Evolutionary conservation across 345 rosid genomes (phyloP), one percentile per base, ranked within the genome.

Genomic region (Atalantia buxifolia): DNA sequence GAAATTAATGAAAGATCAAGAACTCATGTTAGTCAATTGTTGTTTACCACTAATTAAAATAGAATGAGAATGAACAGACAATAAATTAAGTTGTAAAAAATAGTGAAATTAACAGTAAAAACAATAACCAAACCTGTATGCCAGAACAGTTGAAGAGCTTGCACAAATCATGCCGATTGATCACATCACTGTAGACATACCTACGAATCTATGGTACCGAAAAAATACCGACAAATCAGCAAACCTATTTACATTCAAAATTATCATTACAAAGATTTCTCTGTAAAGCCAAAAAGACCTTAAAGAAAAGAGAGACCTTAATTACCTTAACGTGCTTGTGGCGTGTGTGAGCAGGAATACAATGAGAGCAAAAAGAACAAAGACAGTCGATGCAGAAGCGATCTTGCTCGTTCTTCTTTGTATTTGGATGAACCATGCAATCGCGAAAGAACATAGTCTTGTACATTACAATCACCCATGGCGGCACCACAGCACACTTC

Each of bases 121-220:
- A 6, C 2, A 6, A 14, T 8, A 71, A 6, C 22, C 30, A 59
- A 48, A 83, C 84, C 80, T 84, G 81, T 2, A 84, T 84, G 38
- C 84, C 87, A 22, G 82, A 79, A 76, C 87, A 84, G 66, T 84
- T 56, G 81, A 84, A 84, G 65, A 78, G 76, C 72, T 76, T 76
- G 75, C 61, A 67, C 71, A 84, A 72, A 73, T 84, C 87, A 16
- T 81, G 84, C 21, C 82, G 80, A 59, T 84, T 84, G 64, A 84
- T 76, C 4, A 84, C 84, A 35, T 84, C 84, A 28, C 74, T 81
- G 40, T 84, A 84, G 22, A 84, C 82, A 25, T 81, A 84, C 64
- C 87, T 79, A 3, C 87, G 76, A 76, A 84, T 84, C 87, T 84
- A 53, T 22, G 57, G 24, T 8, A 79, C 2, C 14, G 28, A 9